Conservation (phyloP, 352 stramenopile species). For the Phytophthora syringae region DNA sequence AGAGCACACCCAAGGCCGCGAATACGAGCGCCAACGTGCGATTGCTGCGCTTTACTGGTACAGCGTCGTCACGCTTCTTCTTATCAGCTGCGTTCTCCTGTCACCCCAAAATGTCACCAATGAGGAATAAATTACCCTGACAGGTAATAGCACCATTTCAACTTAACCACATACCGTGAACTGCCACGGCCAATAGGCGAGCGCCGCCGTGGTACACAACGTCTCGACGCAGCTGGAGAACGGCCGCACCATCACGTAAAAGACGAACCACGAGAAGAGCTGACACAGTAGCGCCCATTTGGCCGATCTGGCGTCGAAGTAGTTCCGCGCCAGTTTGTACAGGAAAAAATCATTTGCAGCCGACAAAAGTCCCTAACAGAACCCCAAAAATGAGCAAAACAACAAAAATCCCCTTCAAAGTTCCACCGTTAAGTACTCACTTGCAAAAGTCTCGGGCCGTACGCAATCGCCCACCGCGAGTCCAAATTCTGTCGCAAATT, state of each 20-base stretch:
- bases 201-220: slow-evolving; percentile 72
- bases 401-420: neutral
- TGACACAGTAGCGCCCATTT: slow-evolving; percentile 81
- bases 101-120: slow-evolving; percentile 6
- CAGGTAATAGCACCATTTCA: neutral
- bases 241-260: slow-evolving; percentile 86
- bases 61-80: slow-evolving; percentile 46
- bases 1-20: slow-evolving; percentile 78
- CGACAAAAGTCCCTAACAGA: slow-evolving; percentile 58
- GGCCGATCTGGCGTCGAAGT: slow-evolving; percentile 71
- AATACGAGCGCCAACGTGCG: slow-evolving; percentile 53
- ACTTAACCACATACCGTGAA: slow-evolving; percentile 49
- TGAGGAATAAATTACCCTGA: neutral
- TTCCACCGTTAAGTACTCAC: too few relatives aligned
- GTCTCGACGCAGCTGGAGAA: slow-evolving; percentile 90
- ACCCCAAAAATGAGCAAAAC: slow-evolving; percentile 2
- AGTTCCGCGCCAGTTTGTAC: slow-evolving; percentile 66
- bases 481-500: slow-evolving; percentile 61
- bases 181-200: slow-evolving; percentile 83
- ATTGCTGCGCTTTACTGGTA: slow-evolving; percentile 37
- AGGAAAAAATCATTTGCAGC: slow-evolving; percentile 76
- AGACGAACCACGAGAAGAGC: slow-evolving; percentile 86
- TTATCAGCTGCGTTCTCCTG: slow-evolving; percentile 31
- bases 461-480: slow-evolving; percentile 84
- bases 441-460: slow-evolving; percentile 76